Conservation (phyloP, 495 filamentous ascomycete species). For the Xylona heveae region DNA sequence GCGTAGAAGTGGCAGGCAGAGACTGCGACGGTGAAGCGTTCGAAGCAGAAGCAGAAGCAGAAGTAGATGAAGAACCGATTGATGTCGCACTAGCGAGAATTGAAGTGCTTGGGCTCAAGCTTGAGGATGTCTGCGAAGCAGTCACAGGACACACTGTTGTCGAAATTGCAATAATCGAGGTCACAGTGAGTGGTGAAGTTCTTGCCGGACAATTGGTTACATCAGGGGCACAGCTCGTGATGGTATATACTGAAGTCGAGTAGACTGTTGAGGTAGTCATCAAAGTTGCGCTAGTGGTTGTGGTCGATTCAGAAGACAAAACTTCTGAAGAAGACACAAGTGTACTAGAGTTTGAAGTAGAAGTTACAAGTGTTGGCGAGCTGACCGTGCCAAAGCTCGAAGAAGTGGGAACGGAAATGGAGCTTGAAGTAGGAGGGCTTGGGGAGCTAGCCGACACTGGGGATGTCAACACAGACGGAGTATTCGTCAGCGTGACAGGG, state of each 20-base stretch:
- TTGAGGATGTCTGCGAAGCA: slow-evolving; percentile 16
- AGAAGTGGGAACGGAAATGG: not conserved
- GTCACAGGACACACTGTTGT: slow-evolving; percentile 38
- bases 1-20: not conserved
- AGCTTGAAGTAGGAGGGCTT: not conserved
- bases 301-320: slow-evolving; percentile 1
- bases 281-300: not conserved
- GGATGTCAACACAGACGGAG: too few relatives aligned
- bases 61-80: not conserved
- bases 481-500: slow-evolving; percentile 12
- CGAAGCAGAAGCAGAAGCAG: not conserved
- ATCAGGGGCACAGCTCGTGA: slow-evolving; percentile 11
- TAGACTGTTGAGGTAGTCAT: slow-evolving; percentile 23
- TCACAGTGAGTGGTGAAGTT: slow-evolving; percentile 28
- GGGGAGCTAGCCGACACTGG: too few relatives aligned
- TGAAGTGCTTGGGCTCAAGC: not conserved
- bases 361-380: too few relatives aligned
- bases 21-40: not conserved
- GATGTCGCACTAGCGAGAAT: not conserved
- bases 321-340: slow-evolving; percentile 6
- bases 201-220: slow-evolving; percentile 14
- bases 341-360: too few relatives aligned
- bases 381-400: slow-evolving; percentile 2
- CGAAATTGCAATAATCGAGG: slow-evolving; percentile 30
- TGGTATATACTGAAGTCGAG: slow-evolving; percentile 9